Conservation (phyloP, 2,329 filamentous ascomycete species). For the Ophiostoma quercus region DNA sequence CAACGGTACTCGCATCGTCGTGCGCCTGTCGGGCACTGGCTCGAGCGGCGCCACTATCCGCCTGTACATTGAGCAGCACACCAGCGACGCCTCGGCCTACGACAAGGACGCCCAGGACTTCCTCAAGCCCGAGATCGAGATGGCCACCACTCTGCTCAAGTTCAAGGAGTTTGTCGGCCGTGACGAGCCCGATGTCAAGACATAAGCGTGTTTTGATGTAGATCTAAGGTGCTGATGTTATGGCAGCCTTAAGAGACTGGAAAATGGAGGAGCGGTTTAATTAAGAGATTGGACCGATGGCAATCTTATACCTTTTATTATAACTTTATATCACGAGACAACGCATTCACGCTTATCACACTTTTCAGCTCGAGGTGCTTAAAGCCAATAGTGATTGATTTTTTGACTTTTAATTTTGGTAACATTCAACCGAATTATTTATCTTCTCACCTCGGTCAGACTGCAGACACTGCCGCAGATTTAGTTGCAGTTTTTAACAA, state of each 20-base stretch:
- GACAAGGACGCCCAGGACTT: slow-evolving; percentile 85
- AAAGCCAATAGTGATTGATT: not conserved
- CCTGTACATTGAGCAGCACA: slow-evolving; percentile 95
- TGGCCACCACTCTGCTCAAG: slow-evolving; percentile 80
- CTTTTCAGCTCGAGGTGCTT: not conserved
- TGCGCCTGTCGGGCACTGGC: slow-evolving; percentile 90
- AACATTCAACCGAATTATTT: not conserved
- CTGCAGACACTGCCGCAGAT: not conserved
- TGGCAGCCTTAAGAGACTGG: too few species aligned
- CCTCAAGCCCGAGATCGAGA: slow-evolving; percentile 80
- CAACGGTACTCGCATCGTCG: slow-evolving; percentile 89
- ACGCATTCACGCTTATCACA: not conserved
- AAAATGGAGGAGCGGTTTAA: not conserved
- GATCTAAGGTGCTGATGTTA: too few species aligned
- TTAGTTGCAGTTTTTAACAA: not conserved
- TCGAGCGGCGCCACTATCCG: slow-evolving; percentile 94
- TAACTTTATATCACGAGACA: slow-evolving; percentile 11
- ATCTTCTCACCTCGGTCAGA: not conserved
- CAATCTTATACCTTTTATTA: slow-evolving; percentile 9
- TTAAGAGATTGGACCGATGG: not conserved
- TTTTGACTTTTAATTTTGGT: too few species aligned
- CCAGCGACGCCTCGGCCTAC: slow-evolving; percentile 72
- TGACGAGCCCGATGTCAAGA: slow-evolving; percentile 94
- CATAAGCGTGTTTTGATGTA: too few species aligned
- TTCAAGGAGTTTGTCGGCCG: slow-evolving; percentile 91